phyloP scores from a whole-genome alignment of 169 alveolate genomes.

The Babesia ovata region DNA sequence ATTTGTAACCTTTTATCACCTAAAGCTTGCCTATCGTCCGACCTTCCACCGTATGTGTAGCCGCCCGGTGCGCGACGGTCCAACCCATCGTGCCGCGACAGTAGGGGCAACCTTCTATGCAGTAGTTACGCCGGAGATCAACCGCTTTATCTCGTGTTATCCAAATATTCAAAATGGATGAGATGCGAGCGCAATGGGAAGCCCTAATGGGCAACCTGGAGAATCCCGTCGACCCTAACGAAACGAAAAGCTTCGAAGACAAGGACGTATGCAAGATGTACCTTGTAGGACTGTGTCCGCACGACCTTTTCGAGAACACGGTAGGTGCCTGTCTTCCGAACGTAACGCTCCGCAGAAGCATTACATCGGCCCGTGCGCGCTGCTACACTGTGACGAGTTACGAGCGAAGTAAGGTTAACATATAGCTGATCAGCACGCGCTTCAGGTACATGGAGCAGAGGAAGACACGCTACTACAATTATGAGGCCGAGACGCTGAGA shows the following conservation, averaged over 20 bases:
- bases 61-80: slow-evolving; percentile 2
- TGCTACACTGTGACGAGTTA: slow-evolving; percentile 76
- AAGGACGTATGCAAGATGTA: slow-evolving; percentile 80
- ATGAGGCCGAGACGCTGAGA: slow-evolving; percentile 75
- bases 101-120: slow-evolving; percentile 26
- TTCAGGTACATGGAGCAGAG: slow-evolving; percentile 67
- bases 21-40: background rate
- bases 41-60: background rate
- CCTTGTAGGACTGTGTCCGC: slow-evolving; percentile 84
- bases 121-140: slow-evolving; percentile 17
- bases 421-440: background rate
- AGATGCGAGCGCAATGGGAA: slow-evolving; percentile 78
- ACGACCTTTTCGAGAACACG: slow-evolving; percentile 84
- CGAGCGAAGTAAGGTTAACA: slow-evolving; percentile 54
- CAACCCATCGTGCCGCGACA: background rate
- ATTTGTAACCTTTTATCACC: slow-evolving; percentile 61
- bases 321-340: slow-evolving; percentile 22
- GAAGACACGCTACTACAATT: slow-evolving; percentile 67
- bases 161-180: slow-evolving; percentile 68
- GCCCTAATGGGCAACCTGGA: slow-evolving; percentile 81
- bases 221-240: slow-evolving; percentile 68
- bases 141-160: background rate
- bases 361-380: slow-evolving; percentile 81
- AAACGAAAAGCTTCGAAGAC: slow-evolving; percentile 71
- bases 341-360: slow-evolving; percentile 60